Evolutionary conservation across 2,329 filamentous ascomycete species (phyloP).

Genomic region (Talaromyces sp.): DNA sequence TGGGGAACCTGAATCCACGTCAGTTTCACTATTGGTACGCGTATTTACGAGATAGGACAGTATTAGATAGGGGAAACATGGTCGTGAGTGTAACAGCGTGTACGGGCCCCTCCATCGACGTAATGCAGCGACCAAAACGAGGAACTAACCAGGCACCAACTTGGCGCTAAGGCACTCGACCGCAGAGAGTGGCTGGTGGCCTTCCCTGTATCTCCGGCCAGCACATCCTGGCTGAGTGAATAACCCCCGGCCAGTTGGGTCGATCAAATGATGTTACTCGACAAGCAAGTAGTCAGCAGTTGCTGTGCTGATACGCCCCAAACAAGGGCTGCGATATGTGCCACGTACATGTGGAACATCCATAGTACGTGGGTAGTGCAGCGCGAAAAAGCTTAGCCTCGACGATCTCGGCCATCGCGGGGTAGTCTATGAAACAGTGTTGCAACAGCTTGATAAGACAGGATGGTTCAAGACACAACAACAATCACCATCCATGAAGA

Average conservation of each 20-base stretch:
- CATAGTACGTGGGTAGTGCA: neutral
- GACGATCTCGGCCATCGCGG: neutral
- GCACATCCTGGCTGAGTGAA: neutral
- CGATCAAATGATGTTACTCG: neutral
- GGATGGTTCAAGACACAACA: no score
- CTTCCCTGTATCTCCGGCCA: neutral
- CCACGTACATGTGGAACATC: neutral
- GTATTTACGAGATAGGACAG: neutral
- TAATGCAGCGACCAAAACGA: neutral
- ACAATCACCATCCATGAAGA: no score
- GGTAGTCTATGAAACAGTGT: no score
- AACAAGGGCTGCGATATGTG: neutral
- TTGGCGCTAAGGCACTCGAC: neutral
- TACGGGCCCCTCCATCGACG: constrained; percentile 3
- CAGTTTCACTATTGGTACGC: constrained; percentile 1
- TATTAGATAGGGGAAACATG: neutral
- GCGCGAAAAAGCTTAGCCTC: constrained; percentile 25
- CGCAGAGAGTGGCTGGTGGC: neutral
- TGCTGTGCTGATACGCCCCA: neutral
- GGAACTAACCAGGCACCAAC: neutral
- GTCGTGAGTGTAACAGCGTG: neutral
- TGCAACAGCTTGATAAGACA: no score
- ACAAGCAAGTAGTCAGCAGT: neutral
- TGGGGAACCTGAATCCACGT: neutral
- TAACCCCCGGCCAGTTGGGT: neutral